Evolutionary conservation across 2,329 filamentous ascomycete genomes (phyloP), one percentile per base, ranked within the genome.

Genomic region (Scorias spongiosa): DNA sequence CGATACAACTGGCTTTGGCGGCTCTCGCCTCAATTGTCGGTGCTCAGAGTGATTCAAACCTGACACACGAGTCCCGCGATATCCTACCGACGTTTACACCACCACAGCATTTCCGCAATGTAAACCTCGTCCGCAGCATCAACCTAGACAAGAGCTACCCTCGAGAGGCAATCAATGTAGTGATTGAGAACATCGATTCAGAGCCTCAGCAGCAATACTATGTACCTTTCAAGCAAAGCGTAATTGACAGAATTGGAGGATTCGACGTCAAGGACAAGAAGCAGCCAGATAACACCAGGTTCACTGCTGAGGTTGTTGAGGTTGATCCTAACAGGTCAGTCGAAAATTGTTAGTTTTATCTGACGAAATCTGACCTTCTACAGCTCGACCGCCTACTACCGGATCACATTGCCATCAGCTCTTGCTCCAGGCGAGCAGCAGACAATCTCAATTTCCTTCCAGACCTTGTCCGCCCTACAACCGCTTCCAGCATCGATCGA

Each of bases 231-330:
- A 81, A 84, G 45, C 70, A 80, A 46, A 75, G 80, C 49, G 71
- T 85, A 63, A 76, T 94, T 56, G 74, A 77, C 50, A 80, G 76
- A 51, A 69, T 96, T 49, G 91, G 89, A 51, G 86, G 82, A 34
- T 68, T 98, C 46, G 88, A 96, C 67, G 91, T 88, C 43, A 85
- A 82, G 69, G 86, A 96, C 63, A 91, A 88, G 72, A 94, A 94
- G 65, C 76, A 87, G 51, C 64, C 75, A 30, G 73, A 71, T 43
- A 72, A 76, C 52, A 75, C 74, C 10, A 70, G 74, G 29, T 93
- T 95, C 62, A 11, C 40, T 17, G 78, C 81, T 37, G 79, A 84
- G 52, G 67, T 75, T 43, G 78, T 84, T 12, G 81, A 71, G 55
- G 69, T 72, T 52, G 67, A 75, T 56, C 52, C 59, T 12, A 60